A percentile compares a stretch with the other conserved stretches of the same genome.
Evolutionary conservation across 805 yeast species (phyloP).

Genomic region (Lipomyces yamanashiensis): DNA sequence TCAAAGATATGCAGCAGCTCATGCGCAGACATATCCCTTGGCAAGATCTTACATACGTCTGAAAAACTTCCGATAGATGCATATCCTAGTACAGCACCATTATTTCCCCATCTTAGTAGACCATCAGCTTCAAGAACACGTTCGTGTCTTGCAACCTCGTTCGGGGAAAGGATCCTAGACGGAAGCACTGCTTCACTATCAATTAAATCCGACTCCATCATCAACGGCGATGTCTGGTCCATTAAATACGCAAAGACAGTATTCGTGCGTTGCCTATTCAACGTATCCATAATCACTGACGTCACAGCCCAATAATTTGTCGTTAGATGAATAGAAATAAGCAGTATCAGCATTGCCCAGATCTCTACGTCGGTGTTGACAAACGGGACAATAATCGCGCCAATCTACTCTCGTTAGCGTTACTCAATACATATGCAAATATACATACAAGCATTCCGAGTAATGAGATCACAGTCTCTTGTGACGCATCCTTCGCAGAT

Average conservation of each 20-base stretch:
- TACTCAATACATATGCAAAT: too few species aligned
- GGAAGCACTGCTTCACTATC: constrained; percentile 26
- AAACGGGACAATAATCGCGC: constrained; percentile 42
- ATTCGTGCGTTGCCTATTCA: constrained; percentile 46
- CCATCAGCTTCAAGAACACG: constrained; percentile 44
- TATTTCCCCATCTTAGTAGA: constrained; percentile 40
- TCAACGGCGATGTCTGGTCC: constrained; percentile 24
- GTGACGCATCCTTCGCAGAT: constrained; percentile 47
- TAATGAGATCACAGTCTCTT: constrained; percentile 47
- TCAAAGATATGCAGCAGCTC: constrained; percentile 26
- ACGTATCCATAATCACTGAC: constrained; percentile 42
- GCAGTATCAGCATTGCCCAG: constrained; percentile 40
- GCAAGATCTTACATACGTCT: constrained; percentile 33
- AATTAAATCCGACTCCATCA: constrained; percentile 25
- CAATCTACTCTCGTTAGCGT: constrained; percentile 33
- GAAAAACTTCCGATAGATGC: constrained; percentile 40
- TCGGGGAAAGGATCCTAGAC: constrained; percentile 39
- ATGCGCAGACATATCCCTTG: constrained; percentile 16
- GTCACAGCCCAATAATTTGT: constrained; percentile 46
- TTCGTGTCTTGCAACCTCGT: constrained; percentile 38
- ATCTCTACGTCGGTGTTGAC: constrained; percentile 33
- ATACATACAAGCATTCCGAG: constrained; percentile 44
- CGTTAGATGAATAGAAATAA: constrained; percentile 43
- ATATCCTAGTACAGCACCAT: constrained; percentile 39
- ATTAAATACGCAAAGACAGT: constrained; percentile 41